Base-by-base conservation (phyloP, 768 basidiomycete species). In the Tremella fuciformis region DNA sequence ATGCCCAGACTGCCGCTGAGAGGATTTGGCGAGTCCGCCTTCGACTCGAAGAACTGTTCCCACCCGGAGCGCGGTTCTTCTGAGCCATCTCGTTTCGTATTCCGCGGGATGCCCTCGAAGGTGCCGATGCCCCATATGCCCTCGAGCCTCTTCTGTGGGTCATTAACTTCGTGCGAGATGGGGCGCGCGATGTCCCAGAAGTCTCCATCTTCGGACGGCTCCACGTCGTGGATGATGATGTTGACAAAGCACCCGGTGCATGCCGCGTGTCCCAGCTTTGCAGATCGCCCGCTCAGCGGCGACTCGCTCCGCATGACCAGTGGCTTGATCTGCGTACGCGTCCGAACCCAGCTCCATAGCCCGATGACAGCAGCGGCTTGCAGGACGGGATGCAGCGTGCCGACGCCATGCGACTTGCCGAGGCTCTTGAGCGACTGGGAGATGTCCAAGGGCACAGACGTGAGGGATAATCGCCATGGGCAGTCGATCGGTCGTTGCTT, bases 31-130 rank as follows among this genome's bases (percentile, higher is more conserved):
- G 25, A 25, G 2, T 50, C 26, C 4, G 46, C 50, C 18, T 54
- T 44, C 16, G 50, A 39, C 15, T 56, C 42, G 50, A 64, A 58
- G 53, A 56, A 62, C 3, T 52, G 42, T 53, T 68, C 66, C 66
- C 66, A 68, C 13, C 47, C 51, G 21, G 63, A 46, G 6, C 22
- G 42, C n/a, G n/a, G n/a, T 46, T 8, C 22, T 4, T 46, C 22
- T 4, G 16, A 4, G 6, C 22, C 42, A 18, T 46, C 22, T 15
- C 15, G 4, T 46, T 46, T 4, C 42, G 42, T n/a, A 15, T 46
- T 46, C 42, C n/a, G n/a, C 16, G 42, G 42, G 22, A 18, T 46
- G 15, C n/a, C 16, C 42, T 46, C 16, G 8, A 46, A 46, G n/a
- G 22, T 18, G 22, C 42, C 42, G 8, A 46, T 46, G 15, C 42